Evolutionary conservation across 495 filamentous ascomycete genomes (phyloP), one percentile per base, ranked within the genome.

Genomic region (Neurospora tetrasperma): DNA sequence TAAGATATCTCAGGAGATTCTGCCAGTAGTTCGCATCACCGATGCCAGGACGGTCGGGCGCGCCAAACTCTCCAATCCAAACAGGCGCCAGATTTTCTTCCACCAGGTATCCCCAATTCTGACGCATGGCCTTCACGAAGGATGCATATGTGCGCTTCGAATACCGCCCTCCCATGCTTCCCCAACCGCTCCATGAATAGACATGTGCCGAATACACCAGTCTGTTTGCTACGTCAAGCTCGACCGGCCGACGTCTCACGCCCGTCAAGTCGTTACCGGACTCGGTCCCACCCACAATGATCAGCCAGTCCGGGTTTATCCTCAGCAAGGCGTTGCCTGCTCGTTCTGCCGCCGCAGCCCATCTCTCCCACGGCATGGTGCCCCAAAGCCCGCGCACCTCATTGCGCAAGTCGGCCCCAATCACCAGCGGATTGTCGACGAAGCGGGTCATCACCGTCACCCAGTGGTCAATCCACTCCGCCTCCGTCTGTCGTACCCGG

Each of bases 121-220:
- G 78, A 69, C 84, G 78, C 89, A 89, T 89, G 62, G 85, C 81
- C 69, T 82, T 80, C 20, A 85, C 84, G 77, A 90, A 90, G 69
- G 85, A 86, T 10, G 82, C 77, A 74, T 90, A 90, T 42, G 79
- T 81, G 41, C 89, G 83, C 76, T 82, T 81, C 5, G 84, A 79
- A 72, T 87, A 90, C 20, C 82, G 78, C 0, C 88, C 87, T 16
- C 81, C 82, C 54, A 83, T 69, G 62, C 83, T 86, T 8, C 88
- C 87, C 88, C 88, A 90, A 54, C 88, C 88, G 59, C 86, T 88
- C 88, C 88, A 90, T 18, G 82, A 74, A 75, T 90, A 89, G 8
- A 89, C 88, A 76, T 90, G 88, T 0, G 85, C 83, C 71, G 86
- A 88, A 78, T 90, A 90, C n/a, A 90, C 87, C 16, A 90, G 82